Base-by-base conservation (phyloP, 352 stramenopile species). In the Blastocystis sp. region DNA sequence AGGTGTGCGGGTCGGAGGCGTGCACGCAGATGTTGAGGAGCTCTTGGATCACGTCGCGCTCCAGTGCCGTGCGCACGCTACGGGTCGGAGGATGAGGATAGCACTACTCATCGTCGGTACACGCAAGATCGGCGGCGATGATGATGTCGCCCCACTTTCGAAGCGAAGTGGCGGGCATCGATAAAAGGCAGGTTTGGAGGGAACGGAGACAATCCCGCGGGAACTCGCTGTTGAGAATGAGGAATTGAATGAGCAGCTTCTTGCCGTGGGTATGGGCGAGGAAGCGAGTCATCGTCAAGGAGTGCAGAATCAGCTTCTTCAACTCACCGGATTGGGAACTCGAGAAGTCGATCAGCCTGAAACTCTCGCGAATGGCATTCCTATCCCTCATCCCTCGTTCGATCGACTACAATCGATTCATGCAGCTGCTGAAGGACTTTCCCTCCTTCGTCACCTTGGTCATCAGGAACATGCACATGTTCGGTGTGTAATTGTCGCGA, bases 281-380 rank as follows among this genome's bases (percentile, higher is more conserved):
- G 70, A 81, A 62, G 14, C 65, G 70, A 10, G 70, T 43, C 23
- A 60, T 38, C 3, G 38, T 19, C 19, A 65, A 4, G 14, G 70
- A 53, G 43, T 38, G n/a, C 19, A 81, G 70, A 81, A 81, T 65
- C 43, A 81, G 11, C 19, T 43, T 52, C n/a, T 60, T 53, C 4
- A 60, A 4, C n/a, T 43, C 65, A 41, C 41, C n/a, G 11, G 70
- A 81, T 17, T 81, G 70, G n/a, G 38, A 0, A 43, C 38, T 62
- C 34, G 70, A 64, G 43, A 81, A 81, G n/a, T 81, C 70, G 59
- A 81, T 81, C 9, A 81, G 59, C 14, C 43, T 64, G n/a, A 81
- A 62, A 62, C 70, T 81, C 48, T 81, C 70, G 53, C 70, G 70
- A 81, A 81, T 40, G 10, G 70, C 70, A 48, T 81, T 81, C 66